Percentiles rank a stretch among this genome's conserved stretches.
Evolutionary conservation across 169 alveolate species (phyloP).

Genomic region (Toxoplasma gondii): DNA sequence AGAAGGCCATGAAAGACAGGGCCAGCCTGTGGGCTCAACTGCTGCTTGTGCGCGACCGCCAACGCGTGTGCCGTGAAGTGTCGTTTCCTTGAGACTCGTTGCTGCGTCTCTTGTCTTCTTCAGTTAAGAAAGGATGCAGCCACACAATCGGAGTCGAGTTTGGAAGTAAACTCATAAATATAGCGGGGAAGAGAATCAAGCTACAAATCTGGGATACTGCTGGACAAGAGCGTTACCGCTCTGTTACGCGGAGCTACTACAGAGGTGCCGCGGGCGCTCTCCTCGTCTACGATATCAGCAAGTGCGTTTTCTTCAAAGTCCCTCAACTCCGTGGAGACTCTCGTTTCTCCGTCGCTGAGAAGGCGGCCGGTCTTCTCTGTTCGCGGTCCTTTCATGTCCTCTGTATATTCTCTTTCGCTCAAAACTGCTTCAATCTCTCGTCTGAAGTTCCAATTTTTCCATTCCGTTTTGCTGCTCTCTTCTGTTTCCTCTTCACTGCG

Average conservation of each 20-base stretch:
- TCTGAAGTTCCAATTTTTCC: no score
- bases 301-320: conserved; percentile 82
- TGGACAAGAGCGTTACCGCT: conserved; percentile 86
- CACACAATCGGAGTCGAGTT: conserved; percentile 88
- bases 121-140: conserved; percentile 79
- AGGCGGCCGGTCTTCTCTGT: background rate
- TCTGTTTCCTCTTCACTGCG: background rate
- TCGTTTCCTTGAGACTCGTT: no score
- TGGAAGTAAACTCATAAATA: conserved; percentile 76
- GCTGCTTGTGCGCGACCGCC: no score
- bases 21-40: no score
- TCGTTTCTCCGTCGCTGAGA: background rate
- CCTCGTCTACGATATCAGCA: conserved; percentile 86
- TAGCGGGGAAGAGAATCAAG: conserved; percentile 80
- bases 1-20: no score
- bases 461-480: background rate
- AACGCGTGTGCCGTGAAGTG: no score
- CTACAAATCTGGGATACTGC: conserved; percentile 97
- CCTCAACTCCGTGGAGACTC: background rate
- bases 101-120: no score
- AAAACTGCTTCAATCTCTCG: no score
- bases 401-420: no score
- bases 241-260: conserved; percentile 86
- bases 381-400: no score
- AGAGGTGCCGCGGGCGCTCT: conserved; percentile 94